These are phyloP conservation scores for Rutidosis leptorrhynchoides DNA, from an alignment of 129 eudicot genomes.

Conservation along the genomic window DNA sequence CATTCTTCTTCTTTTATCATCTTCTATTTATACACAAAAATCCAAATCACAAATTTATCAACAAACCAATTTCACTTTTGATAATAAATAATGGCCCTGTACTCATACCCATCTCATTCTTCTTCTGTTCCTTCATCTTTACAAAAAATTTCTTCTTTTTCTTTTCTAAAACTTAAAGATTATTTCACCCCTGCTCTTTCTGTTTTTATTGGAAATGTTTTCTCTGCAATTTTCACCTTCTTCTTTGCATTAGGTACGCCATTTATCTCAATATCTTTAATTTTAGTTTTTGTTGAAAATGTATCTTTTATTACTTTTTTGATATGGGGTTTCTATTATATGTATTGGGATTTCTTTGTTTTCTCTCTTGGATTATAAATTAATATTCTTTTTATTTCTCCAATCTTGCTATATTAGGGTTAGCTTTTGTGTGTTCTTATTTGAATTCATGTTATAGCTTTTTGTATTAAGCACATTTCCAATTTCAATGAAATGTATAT, in stretches of 20 bases:
- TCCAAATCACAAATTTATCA: background rate
- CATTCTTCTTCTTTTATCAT: background rate
- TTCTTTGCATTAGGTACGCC: slow-evolving; percentile 82
- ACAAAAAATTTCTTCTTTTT: slow-evolving; percentile 31
- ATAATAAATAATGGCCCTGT: slow-evolving; percentile 52
- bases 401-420: slow-evolving; percentile 6
- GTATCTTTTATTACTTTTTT: slow-evolving; percentile 2
- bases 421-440: slow-evolving; percentile 18
- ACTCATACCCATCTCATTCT: slow-evolving; percentile 67
- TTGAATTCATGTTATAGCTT: background rate
- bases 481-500: slow-evolving; percentile 11
- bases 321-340: slow-evolving; percentile 16
- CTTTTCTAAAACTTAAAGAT: slow-evolving; percentile 43
- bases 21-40: slow-evolving; percentile 3
- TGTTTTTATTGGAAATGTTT: slow-evolving; percentile 60
- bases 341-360: slow-evolving; percentile 28
- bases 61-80: background rate
- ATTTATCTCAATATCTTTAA: background rate
- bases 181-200: slow-evolving; percentile 62
- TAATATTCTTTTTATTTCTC: background rate
- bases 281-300: background rate
- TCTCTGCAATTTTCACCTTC: slow-evolving; percentile 88
- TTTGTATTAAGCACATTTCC: background rate
- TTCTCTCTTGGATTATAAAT: background rate
- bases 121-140: slow-evolving; percentile 32